Evolutionary conservation across 1,284 basidiomycete species (phyloP).

Genomic region (Cutaneotrichosporon curvatum): DNA sequence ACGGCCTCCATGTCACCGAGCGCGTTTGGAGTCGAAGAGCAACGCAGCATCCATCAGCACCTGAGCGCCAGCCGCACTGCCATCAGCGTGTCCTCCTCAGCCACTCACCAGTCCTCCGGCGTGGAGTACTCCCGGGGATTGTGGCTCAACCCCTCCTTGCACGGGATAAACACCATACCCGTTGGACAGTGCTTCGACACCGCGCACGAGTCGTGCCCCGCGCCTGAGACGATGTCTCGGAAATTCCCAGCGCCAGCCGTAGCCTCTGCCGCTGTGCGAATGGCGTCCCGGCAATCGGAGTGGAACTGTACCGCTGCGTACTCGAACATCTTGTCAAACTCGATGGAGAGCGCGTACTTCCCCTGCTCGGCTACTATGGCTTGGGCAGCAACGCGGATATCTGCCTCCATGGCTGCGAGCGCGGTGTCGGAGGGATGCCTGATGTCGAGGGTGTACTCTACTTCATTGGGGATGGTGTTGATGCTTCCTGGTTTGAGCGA

Average conservation of each 20-base stretch:
- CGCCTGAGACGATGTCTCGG: constrained; percentile 14
- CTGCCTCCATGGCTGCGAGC: constrained; percentile 16
- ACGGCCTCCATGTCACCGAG: too few relatives aligned
- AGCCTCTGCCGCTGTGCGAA: constrained; percentile 5
- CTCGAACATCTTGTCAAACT: constrained; percentile 9
- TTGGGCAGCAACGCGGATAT: constrained; percentile 6
- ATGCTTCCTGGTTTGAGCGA: constrained; percentile 12
- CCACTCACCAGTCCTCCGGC: constrained; percentile 24
- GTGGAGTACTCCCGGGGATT: constrained; percentile 26
- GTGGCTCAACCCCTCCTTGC: constrained; percentile 28
- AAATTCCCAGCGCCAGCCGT: constrained; percentile 5
- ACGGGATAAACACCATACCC: constrained; percentile 31
- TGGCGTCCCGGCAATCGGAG: constrained; percentile 3
- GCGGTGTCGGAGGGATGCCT: constrained; percentile 17
- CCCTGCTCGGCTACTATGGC: constrained; percentile 2
- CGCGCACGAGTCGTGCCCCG: constrained; percentile 25
- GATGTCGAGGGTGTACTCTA: constrained; percentile 21
- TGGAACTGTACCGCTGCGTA: constrained; percentile 12
- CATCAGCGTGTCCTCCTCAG: too few relatives aligned
- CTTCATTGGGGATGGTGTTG: constrained; percentile 19
- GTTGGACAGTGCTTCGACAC: constrained; percentile 20
- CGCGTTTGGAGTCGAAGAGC: constrained; percentile 1
- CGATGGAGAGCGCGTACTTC: constrained; percentile 1
- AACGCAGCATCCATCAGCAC: constrained; percentile 20
- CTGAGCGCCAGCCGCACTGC: constrained; percentile 11